phyloP scores from a whole-genome alignment of 805 yeast genomes.

The Candida takata region DNA sequence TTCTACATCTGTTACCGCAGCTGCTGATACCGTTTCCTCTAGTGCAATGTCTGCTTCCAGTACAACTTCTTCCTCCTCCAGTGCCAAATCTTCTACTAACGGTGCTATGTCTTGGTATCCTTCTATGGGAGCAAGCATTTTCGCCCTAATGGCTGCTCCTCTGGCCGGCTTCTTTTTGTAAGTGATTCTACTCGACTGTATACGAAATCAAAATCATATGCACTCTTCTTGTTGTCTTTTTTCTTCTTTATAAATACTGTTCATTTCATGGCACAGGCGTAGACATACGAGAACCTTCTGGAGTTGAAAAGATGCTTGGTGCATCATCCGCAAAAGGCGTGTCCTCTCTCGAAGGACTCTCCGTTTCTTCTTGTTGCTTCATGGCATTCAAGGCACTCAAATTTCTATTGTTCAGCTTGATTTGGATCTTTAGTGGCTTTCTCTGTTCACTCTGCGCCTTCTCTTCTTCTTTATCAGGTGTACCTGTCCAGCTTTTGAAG shows the following conservation, averaged over 20 bases:
- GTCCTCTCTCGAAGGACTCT: conserved; percentile 18
- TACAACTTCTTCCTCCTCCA: neutral
- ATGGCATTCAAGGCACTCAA: no score
- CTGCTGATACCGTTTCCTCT: conserved; percentile 3
- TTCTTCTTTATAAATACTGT: neutral
- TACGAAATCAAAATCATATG: neutral
- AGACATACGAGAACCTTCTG: conserved; percentile 16
- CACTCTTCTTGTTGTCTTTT: no score
- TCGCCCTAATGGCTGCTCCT: neutral
- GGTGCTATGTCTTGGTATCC: neutral
- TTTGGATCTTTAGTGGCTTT: conserved; percentile 14
- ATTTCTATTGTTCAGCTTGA: conserved; percentile 18
- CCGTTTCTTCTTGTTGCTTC: conserved; percentile 2
- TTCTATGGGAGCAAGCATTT: neutral
- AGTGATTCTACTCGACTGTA: no score
- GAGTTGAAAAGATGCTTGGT: conserved; percentile 17
- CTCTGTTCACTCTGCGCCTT: conserved; percentile 1
- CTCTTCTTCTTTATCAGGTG: conserved; percentile 2
- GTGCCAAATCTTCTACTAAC: neutral
- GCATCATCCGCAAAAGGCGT: conserved; percentile 18
- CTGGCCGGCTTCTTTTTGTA: conserved; percentile 1
- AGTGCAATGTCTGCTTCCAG: conserved; percentile 4
- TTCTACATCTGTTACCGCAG: conserved; percentile 2
- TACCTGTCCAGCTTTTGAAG: conserved; percentile 34
- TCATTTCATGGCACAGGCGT: conserved; percentile 6